These are phyloP conservation scores for Stephanodiscus minutulus DNA, from an alignment of 108 stramenopile species.

Conservation along the genomic window DNA sequence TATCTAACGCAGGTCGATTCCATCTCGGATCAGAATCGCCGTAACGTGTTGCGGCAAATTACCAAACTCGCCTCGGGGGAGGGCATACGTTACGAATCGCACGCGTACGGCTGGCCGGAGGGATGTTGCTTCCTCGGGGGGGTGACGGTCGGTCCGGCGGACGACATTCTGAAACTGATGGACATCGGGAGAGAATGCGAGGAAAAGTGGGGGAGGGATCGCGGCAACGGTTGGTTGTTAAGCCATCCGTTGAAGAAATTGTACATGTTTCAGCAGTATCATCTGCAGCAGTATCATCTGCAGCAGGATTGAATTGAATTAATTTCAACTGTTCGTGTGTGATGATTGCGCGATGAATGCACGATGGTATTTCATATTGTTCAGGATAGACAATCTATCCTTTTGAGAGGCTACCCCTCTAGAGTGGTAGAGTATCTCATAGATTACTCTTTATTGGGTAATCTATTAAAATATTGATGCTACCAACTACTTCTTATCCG, in stretches of 20 bases:
- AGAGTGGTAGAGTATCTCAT: no score
- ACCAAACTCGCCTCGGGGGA: slow-evolving; percentile 60
- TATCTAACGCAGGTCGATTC: slow-evolving; percentile 37
- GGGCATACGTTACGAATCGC: slow-evolving; percentile 66
- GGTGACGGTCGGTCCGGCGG: slow-evolving; percentile 43
- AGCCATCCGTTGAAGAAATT: slow-evolving; percentile 75
- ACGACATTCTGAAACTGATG: slow-evolving; percentile 63
- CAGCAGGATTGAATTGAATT: no score
- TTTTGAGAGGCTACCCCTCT: no score
- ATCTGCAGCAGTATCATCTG: slow-evolving; percentile 32
- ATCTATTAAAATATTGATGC: no score
- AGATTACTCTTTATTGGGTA: no score
- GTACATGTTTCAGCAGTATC: slow-evolving; percentile 71
- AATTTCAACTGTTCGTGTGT: no score
- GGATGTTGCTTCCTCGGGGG: slow-evolving; percentile 60
- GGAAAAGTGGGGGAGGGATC: slow-evolving; percentile 69
- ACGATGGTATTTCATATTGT: no score
- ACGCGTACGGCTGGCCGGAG: slow-evolving; percentile 62
- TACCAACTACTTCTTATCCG: no score
- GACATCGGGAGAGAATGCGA: slow-evolving; percentile 58
- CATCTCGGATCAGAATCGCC: slow-evolving; percentile 51
- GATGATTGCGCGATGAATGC: no score
- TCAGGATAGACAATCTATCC: no score
- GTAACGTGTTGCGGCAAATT: slow-evolving; percentile 65
- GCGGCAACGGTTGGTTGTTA: slow-evolving; percentile 79